These are phyloP conservation scores for Phytophthora foliorum DNA, from an alignment of 352 stramenopile species.

Conservation along the genomic window DNA sequence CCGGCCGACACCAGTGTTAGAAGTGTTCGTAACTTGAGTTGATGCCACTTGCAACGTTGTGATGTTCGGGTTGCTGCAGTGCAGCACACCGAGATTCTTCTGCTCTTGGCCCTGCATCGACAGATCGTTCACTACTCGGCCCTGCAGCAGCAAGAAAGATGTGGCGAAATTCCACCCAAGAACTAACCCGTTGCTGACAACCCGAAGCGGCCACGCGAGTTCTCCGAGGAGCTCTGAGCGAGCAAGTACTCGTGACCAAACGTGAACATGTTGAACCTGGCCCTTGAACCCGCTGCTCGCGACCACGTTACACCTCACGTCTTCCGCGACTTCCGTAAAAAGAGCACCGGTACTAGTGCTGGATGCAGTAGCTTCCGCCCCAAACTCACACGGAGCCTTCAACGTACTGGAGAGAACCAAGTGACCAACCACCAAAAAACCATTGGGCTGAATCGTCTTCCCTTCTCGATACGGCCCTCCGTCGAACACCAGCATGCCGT, in stretches of 20 bases:
- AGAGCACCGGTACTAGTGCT: not conserved
- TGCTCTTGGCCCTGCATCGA: constrained; percentile 53
- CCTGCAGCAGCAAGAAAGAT: constrained; percentile 31
- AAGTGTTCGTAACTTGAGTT: constrained; percentile 2
- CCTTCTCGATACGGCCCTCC: constrained; percentile 66
- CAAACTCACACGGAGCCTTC: constrained; percentile 15
- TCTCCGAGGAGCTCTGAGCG: constrained; percentile 63
- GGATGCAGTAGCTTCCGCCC: not conserved
- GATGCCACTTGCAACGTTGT: constrained; percentile 4
- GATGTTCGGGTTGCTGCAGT: constrained; percentile 26
- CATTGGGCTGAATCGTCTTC: constrained; percentile 33
- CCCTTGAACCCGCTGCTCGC: constrained; percentile 43
- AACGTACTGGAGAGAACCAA: constrained; percentile 38
- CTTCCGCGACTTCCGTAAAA: constrained; percentile 6
- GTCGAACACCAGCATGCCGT: constrained; percentile 76
- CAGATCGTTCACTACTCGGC: constrained; percentile 53
- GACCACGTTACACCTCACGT: constrained; percentile 42
- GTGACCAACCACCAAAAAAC: constrained; percentile 58
- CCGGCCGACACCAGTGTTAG: not conserved
- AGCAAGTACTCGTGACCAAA: constrained; percentile 62
- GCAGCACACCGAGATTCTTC: constrained; percentile 55
- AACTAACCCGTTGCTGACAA: constrained; percentile 65
- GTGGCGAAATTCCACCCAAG: constrained; percentile 77
- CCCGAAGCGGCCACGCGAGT: constrained; percentile 60
- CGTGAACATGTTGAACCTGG: constrained; percentile 66